A percentile compares a stretch with the other conserved stretches of the same genome.
phyloP scores from a whole-genome alignment of 2,329 filamentous ascomycete species.

The Aspergillus texensis region DNA sequence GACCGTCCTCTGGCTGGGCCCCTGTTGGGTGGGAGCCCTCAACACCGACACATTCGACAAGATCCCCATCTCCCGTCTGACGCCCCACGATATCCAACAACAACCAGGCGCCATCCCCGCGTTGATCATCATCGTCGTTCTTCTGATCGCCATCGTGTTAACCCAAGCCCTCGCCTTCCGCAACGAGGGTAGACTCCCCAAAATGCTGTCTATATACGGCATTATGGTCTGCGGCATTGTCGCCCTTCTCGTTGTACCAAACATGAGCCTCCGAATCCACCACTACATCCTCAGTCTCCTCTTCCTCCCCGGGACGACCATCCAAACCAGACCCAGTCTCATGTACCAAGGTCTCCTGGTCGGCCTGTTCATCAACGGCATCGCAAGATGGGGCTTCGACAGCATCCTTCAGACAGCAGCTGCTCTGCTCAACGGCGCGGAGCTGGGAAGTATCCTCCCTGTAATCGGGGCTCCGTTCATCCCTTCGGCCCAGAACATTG shows the following conservation, averaged over 20 bases:
- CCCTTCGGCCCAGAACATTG: conserved; percentile 31
- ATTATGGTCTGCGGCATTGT: conserved; percentile 48
- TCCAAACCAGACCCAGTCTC: conserved; percentile 61
- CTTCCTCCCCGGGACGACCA: conserved; percentile 59
- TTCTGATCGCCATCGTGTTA: conserved; percentile 55
- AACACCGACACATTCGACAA: conserved; percentile 67
- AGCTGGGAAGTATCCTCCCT: conserved; percentile 37
- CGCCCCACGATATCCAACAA: conserved; percentile 62
- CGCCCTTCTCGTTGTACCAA: conserved; percentile 56
- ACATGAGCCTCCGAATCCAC: conserved; percentile 64
- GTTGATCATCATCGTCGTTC: conserved; percentile 55
- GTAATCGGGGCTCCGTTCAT: conserved; percentile 26
- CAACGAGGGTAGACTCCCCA: conserved; percentile 59
- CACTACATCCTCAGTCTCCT: conserved; percentile 65
- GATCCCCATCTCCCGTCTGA: conserved; percentile 64
- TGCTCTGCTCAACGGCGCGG: conserved; percentile 46
- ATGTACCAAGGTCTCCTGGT: conserved; percentile 64
- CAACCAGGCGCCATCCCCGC: conserved; percentile 63
- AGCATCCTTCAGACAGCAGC: conserved; percentile 60
- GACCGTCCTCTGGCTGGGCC: conserved; percentile 62
- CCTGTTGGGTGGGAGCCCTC: conserved; percentile 62
- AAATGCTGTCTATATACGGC: conserved; percentile 47
- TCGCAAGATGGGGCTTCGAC: conserved; percentile 66
- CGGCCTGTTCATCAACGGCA: conserved; percentile 65
- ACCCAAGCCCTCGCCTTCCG: conserved; percentile 61